Percentiles rank a stretch among this genome's conserved stretches.
These are phyloP conservation scores for Russula ochroleuca DNA, from an alignment of 768 basidiomycete species.

Conservation along the genomic window DNA sequence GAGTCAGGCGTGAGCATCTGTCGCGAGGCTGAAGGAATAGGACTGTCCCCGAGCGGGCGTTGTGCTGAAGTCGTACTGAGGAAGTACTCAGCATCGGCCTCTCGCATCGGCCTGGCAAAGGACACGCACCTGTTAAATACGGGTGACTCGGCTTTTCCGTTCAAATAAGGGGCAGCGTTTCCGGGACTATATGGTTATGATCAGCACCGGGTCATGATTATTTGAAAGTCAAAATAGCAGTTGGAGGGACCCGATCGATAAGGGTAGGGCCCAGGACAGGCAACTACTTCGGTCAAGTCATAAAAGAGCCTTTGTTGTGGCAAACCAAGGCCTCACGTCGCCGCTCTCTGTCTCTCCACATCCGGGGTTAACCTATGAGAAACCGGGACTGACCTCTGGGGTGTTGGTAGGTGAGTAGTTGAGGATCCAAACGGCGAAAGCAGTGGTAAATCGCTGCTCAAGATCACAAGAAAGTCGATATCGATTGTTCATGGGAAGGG, in stretches of 20 bases:
- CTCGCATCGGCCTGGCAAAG: background rate
- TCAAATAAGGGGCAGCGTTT: slow-evolving; percentile 22
- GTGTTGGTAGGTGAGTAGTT: slow-evolving; percentile 34
- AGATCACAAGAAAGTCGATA: background rate
- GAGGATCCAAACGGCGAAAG: slow-evolving; percentile 19
- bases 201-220: background rate
- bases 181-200: slow-evolving; percentile 11
- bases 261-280: background rate
- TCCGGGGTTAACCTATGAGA: background rate
- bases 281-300: background rate
- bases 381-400: slow-evolving; percentile 34
- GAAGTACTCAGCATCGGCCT: background rate
- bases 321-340: background rate
- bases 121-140: slow-evolving; percentile 8
- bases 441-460: slow-evolving; percentile 13
- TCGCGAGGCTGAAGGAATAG: slow-evolving; percentile 3
- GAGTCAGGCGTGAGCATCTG: slow-evolving; percentile 27
- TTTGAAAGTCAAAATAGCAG: background rate
- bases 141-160: slow-evolving; percentile 20
- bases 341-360: background rate
- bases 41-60: background rate
- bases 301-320: background rate
- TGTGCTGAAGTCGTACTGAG: slow-evolving; percentile 15
- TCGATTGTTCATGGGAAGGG: background rate
- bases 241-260: background rate